These are phyloP conservation scores for Omphalotus guepiniiformis DNA, from an alignment of 768 basidiomycete genomes.

Conservation along the genomic window DNA sequence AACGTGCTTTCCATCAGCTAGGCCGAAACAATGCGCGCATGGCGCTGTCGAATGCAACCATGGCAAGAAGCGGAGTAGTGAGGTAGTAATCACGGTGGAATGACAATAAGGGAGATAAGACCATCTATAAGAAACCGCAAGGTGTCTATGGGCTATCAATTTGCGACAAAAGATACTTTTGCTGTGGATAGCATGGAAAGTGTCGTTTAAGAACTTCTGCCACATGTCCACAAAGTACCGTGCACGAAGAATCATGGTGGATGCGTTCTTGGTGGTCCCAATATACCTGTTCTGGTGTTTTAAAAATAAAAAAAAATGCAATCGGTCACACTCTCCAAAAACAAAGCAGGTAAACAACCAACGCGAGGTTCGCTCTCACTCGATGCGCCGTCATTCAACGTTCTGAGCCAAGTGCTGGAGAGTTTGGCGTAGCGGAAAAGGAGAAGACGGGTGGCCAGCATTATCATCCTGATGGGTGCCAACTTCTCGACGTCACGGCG, in stretches of 20 bases:
- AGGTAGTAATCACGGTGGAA: constrained; percentile 31
- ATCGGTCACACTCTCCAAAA: too few relatives aligned
- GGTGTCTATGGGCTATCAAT: too few relatives aligned
- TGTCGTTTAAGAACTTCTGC: constrained; percentile 17
- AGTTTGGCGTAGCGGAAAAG: too few relatives aligned
- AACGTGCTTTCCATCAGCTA: constrained; percentile 21
- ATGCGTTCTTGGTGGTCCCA: constrained; percentile 20
- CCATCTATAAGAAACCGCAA: too few relatives aligned
- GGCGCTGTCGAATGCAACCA: constrained; percentile 32
- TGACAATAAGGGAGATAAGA: constrained; percentile 22
- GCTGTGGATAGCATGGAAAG: constrained; percentile 15
- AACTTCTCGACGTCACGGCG: too few relatives aligned
- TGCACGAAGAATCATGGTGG: constrained; percentile 26
- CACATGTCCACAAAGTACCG: constrained; percentile 28
- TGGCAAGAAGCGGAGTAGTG: constrained; percentile 26
- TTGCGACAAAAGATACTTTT: constrained; percentile 26
- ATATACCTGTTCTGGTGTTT: constrained; percentile 30
- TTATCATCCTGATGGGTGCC: too few relatives aligned
- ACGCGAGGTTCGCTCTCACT: too few relatives aligned
- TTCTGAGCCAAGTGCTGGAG: too few relatives aligned
- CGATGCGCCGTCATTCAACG: too few relatives aligned
- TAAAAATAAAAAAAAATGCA: too few relatives aligned
- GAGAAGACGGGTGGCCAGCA: too few relatives aligned
- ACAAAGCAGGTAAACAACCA: too few relatives aligned
- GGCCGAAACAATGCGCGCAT: constrained; percentile 32